Conservation (phyloP, 2,329 filamentous ascomycete species). For the Blastomyces silverae region DNA sequence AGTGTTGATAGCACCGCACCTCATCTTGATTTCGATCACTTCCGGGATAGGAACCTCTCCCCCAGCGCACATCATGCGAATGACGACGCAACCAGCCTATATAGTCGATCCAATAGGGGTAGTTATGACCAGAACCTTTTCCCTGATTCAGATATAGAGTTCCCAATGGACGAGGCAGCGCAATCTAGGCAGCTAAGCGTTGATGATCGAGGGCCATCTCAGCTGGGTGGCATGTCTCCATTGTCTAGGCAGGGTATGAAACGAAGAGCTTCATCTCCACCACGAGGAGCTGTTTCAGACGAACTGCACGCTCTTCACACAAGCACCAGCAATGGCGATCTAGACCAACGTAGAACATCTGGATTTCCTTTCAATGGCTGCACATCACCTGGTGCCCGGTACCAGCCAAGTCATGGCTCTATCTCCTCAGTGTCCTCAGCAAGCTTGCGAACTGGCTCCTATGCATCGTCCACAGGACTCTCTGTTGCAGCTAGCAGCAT, state of each 20-base stretch:
- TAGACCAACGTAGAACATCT: slow-evolving; percentile 50
- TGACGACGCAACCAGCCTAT: slow-evolving; percentile 48
- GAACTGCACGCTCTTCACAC: slow-evolving; percentile 33
- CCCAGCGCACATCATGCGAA: slow-evolving; percentile 20
- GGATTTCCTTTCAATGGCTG: slow-evolving; percentile 50
- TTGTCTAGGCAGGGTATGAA: slow-evolving; percentile 52
- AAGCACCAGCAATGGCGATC: slow-evolving; percentile 42
- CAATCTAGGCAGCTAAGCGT: slow-evolving; percentile 34
- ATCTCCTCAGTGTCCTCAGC: slow-evolving; percentile 60
- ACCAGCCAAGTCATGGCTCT: slow-evolving; percentile 53
- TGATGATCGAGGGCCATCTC: slow-evolving; percentile 36
- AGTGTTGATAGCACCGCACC: slow-evolving; percentile 39
- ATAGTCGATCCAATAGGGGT: slow-evolving; percentile 50
- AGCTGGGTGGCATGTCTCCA: slow-evolving; percentile 28
- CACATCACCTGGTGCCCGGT: slow-evolving; percentile 49
- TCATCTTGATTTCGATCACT: slow-evolving; percentile 40
- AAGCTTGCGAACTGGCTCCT: slow-evolving; percentile 55
- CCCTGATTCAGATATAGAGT: slow-evolving; percentile 42
- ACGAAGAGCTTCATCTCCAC: slow-evolving; percentile 58
- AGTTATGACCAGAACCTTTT: slow-evolving; percentile 58
- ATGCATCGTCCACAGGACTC: slow-evolving; percentile 54
- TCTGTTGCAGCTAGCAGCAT: slow-evolving; percentile 57
- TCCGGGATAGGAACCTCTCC: slow-evolving; percentile 27
- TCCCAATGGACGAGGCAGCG: slow-evolving; percentile 35
- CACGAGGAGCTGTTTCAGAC: slow-evolving; percentile 45